These are phyloP conservation scores for Mycena sp. DNA, from an alignment of 1,284 basidiomycete genomes.

Conservation along the genomic window DNA sequence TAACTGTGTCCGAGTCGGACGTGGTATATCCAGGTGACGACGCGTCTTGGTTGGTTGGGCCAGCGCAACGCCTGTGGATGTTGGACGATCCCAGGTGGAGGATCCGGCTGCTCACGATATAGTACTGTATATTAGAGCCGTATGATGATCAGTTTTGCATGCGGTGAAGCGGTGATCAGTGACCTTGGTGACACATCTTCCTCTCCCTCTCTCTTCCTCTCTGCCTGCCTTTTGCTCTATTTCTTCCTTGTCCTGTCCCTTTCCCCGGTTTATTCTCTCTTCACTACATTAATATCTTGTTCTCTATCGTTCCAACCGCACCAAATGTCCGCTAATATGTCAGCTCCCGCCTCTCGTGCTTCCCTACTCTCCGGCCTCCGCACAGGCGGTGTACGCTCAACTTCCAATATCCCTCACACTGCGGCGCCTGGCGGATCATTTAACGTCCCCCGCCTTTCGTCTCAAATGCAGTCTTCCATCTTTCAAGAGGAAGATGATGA, in stretches of 20 bases:
- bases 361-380: constrained; percentile 86
- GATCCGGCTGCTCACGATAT: background rate
- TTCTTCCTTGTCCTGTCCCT: constrained; percentile 26
- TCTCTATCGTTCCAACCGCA: constrained; percentile 40
- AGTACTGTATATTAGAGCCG: background rate
- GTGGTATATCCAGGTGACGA: background rate
- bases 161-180: background rate
- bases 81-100: too few species aligned
- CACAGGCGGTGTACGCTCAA: constrained; percentile 82
- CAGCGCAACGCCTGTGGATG: too few species aligned
- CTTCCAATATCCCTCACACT: constrained; percentile 70
- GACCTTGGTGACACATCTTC: background rate
- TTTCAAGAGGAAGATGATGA: constrained; percentile 65
- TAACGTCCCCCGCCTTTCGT: constrained; percentile 62
- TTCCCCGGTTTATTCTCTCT: constrained; percentile 44
- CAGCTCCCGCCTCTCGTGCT: constrained; percentile 68
- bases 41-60: too few species aligned
- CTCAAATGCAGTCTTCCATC: constrained; percentile 50
- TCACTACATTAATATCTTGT: constrained; percentile 31
- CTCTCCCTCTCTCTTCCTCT: constrained; percentile 2
- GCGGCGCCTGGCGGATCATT: constrained; percentile 71
- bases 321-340: constrained; percentile 64
- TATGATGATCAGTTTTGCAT: background rate
- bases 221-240: constrained; percentile 12
- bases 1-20: background rate